Evolutionary conservation across 1,284 basidiomycete species (phyloP), one percentile per base, ranked within the genome.

Genomic region (Mycena sp.): DNA sequence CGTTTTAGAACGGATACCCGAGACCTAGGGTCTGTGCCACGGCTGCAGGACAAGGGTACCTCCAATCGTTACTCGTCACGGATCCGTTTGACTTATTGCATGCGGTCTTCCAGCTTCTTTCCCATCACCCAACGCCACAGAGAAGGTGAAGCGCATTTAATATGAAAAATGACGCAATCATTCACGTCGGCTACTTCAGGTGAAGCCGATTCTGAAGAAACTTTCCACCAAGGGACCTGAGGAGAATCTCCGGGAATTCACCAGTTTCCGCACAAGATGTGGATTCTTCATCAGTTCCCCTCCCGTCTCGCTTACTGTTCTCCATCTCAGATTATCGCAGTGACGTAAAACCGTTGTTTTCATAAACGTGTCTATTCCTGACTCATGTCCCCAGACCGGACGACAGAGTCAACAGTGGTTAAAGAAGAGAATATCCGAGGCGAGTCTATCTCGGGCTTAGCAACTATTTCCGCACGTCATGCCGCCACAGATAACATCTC

Each of bases 351-450:
- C 37, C 25, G 50, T 43, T 49, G 26, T 60, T 61, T 29, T 61
- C 37, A 54, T 28, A 50, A 67, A 49, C 40, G 55, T 68, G 56
- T 58, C 52, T 44, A 9, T 38, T 17, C 49, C 61, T 65, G 70
- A 58, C n/a, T 48, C 49, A 51, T 56, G 61, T 61, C 51, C 28
- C 32, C 70, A 94, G 85, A 93, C 90, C 10, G 98, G 97, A 23
- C 85, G 72, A 69, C 75, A 91, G 74, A 92, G 92, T 70, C 95
- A 98, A 74, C 77, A 85, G 64, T 99, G 95, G 95, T 83, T 99
- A 52, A 78, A 93, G 67, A 80, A 81, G 48, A 91, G 84, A 72
- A 87, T 98, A 69, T 73, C 81, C 28, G 81, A 93, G 84, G 91
- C 92, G 71, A 69, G 76, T 59, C 61, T 62, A 61, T 56, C 41